Evolutionary conservation across 805 yeast genomes (phyloP).

Genomic region (Ogataea trehalophila): DNA sequence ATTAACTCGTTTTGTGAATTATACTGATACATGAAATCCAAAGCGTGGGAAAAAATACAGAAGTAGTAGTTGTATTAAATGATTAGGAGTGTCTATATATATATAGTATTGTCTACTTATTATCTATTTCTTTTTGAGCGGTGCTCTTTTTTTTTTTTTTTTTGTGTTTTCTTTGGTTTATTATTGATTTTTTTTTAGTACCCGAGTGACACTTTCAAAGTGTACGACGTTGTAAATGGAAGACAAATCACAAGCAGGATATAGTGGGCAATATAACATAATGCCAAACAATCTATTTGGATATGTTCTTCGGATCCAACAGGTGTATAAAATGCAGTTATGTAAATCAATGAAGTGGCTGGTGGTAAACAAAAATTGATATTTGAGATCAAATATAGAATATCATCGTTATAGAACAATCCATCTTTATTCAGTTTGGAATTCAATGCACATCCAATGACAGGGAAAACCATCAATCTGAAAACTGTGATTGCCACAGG

Average conservation of each 20-base stretch:
- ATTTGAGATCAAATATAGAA: constrained; percentile 69
- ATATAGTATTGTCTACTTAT: background rate
- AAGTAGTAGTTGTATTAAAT: too few species aligned
- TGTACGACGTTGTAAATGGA: constrained; percentile 72
- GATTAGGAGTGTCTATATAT: background rate
- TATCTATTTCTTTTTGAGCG: background rate
- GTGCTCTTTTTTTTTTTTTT: background rate
- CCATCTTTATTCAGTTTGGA: constrained; percentile 57
- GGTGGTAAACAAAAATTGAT: constrained; percentile 78
- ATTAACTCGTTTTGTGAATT: too few species aligned
- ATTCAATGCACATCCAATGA: constrained; percentile 67
- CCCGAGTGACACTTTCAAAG: constrained; percentile 47
- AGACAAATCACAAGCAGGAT: constrained; percentile 59
- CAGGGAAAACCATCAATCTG: constrained; percentile 68
- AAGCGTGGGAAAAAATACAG: too few species aligned
- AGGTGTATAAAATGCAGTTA: constrained; percentile 85
- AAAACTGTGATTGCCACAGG: constrained; percentile 51
- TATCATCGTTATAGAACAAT: constrained; percentile 56
- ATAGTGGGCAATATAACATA: constrained; percentile 72
- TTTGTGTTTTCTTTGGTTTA: too few species aligned
- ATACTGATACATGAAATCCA: too few species aligned
- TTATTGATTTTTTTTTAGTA: constrained; percentile 16
- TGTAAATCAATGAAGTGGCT: constrained; percentile 82
- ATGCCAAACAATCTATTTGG: constrained; percentile 84
- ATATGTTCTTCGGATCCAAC: constrained; percentile 44